Evolutionary conservation across 345 rosid species (phyloP).

Genomic region (Mercurialis annua): DNA sequence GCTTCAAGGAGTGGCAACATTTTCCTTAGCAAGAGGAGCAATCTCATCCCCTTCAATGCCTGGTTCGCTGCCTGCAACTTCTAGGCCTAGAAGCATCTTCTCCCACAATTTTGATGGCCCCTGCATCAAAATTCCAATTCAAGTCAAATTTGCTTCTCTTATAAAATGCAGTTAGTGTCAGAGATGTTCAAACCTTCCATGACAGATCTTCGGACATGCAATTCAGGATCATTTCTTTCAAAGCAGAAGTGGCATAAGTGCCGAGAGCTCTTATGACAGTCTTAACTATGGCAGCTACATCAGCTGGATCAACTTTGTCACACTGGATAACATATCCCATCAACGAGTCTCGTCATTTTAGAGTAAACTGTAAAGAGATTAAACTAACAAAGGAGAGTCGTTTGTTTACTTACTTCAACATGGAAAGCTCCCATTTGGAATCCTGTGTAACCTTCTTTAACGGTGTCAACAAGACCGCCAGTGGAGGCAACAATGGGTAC

Average conservation of each 20-base stretch:
- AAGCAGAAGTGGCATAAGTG: constrained; percentile 51
- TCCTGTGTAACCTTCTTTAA: constrained; percentile 87
- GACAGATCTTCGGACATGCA: constrained; percentile 93
- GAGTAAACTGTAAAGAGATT: not conserved
- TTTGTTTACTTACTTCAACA: constrained; percentile 50
- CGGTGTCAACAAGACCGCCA: constrained; percentile 93
- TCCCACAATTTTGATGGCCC: constrained; percentile 85
- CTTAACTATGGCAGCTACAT: constrained; percentile 58
- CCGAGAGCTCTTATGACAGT: constrained; percentile 57
- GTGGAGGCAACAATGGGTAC: constrained; percentile 89
- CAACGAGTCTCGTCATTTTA: not conserved
- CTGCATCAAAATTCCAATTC: constrained; percentile 34
- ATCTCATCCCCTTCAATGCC: constrained; percentile 82
- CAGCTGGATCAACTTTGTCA: constrained; percentile 71
- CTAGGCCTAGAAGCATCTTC: constrained; percentile 52
- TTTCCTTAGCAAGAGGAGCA: constrained; percentile 79
- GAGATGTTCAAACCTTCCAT: constrained; percentile 71
- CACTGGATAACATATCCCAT: constrained; percentile 45
- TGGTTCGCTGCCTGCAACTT: constrained; percentile 49
- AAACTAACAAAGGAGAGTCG: not conserved
- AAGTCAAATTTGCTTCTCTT: not conserved
- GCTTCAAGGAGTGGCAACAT: constrained; percentile 76
- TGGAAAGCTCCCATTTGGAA: constrained; percentile 83
- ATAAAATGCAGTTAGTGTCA: not conserved
- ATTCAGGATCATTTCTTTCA: constrained; percentile 72